Evolutionary conservation across 2,329 filamentous ascomycete species (phyloP).

Genomic region (Cercospora beticola): DNA sequence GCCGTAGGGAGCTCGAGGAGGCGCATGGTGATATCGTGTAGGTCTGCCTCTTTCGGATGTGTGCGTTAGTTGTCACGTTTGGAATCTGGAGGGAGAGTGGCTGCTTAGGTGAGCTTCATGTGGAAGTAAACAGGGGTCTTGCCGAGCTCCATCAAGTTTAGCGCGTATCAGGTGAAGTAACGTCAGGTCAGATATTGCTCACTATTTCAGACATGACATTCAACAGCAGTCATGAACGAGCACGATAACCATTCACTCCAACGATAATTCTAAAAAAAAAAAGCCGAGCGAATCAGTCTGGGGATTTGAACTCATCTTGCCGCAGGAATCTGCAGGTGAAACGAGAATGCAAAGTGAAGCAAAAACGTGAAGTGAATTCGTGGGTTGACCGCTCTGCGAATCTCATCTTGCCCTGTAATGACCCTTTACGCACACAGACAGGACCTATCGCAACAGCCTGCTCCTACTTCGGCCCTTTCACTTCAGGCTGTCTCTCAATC

Average conservation of each 20-base stretch:
- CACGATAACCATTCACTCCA: not conserved
- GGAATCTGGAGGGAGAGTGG: not conserved
- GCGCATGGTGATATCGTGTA: constrained; percentile 24
- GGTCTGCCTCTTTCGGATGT: not conserved
- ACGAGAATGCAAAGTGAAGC: not conserved
- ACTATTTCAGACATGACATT: not conserved
- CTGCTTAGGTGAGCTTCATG: constrained; percentile 6
- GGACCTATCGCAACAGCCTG: not conserved
- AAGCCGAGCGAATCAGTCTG: not conserved
- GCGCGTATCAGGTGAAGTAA: not conserved
- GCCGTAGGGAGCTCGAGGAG: constrained; percentile 31
- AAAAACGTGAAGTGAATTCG: not conserved
- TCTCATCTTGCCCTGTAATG: not conserved
- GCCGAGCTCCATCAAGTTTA: constrained; percentile 5
- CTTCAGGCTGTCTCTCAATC: not conserved
- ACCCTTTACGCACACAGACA: not conserved
- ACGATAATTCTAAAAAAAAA: not conserved
- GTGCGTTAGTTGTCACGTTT: not conserved
- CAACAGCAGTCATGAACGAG: not conserved
- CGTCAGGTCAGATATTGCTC: not conserved
- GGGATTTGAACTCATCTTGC: not conserved
- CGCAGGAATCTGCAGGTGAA: not conserved
- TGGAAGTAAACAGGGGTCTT: constrained; percentile 4
- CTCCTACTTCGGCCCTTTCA: not conserved
- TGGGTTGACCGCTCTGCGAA: not conserved